Base-by-base conservation (phyloP, 176 grass and related monocot species). In the Areca catechu region DNA sequence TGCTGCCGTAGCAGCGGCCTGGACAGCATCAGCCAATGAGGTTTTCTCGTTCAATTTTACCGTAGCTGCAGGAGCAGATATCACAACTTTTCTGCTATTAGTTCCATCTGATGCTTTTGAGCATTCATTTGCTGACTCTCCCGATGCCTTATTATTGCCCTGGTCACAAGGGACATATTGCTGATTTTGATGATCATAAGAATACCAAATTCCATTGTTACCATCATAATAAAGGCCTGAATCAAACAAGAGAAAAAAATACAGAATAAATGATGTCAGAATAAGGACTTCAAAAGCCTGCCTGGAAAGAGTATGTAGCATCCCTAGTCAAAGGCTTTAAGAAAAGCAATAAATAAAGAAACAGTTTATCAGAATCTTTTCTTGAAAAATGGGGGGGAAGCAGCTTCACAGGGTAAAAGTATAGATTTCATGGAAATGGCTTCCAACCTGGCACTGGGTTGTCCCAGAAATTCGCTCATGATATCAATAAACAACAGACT, bases 151-250 rank as follows among this genome's bases (percentile, higher is more conserved):
- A 71, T 54, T 83, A 56, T 66, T 83, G 65, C 22, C 88, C 51
- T 85, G 82, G 28, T 88, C 69, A 37, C 85, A 86, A 70, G 87
- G 93, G 16, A 80, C 60, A 75, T 98, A 98, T 37, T 98, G 76
- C 71, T 92, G 87, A 77, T 51, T 85, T 70, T 98, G 73, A 75
- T 88, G 68, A 83, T 92, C 87, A 30, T 76, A 98, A 0, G 81
- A 85, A 66, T 92, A 92, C 93, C 84, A 98, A 65, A 85, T 7
- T 67, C 93, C 83, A 17, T 71, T 58, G 65, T 98, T 98, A 67
- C 93, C 80, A 61, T 92, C 87, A 73, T 98, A 98, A 54, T 98
- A 98, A 84, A 98, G 87, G 49, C 93, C 93, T 98, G 50, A 12
- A 68, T 62, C 15, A 24, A 79, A 80, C 15, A 80, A 43, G 34